These are phyloP conservation scores for Kingdonia uniflora DNA, from an alignment of 164 flowering plant species.

Conservation along the genomic window DNA sequence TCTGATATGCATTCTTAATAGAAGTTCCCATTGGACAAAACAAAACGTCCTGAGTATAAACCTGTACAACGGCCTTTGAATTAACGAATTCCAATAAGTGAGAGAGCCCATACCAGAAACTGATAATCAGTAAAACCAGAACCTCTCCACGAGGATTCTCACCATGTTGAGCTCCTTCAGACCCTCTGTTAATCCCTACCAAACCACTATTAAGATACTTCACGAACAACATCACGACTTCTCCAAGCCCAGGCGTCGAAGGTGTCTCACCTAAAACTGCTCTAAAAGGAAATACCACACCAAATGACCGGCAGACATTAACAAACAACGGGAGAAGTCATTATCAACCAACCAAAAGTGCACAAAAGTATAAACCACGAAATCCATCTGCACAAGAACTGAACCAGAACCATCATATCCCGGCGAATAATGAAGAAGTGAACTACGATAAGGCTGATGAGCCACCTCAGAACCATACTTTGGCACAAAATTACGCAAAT, in stretches of 20 bases:
- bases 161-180: conserved; percentile 21
- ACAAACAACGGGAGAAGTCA: conserved; percentile 72
- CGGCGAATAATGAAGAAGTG: conserved; percentile 45
- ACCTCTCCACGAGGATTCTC: conserved; percentile 25
- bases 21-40: conserved; percentile 60
- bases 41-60: conserved; percentile 69
- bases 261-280: conserved; percentile 50
- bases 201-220: conserved; percentile 51
- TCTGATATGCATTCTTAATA: conserved; percentile 56
- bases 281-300: conserved; percentile 35
- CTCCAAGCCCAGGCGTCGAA: conserved; percentile 64
- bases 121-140: conserved; percentile 20
- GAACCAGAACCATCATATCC: conserved; percentile 27
- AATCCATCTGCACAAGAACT: conserved; percentile 34
- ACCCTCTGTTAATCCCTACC: conserved; percentile 11
- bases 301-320: conserved; percentile 35
- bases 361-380: conserved; percentile 42
- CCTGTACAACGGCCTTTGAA: conserved; percentile 78
- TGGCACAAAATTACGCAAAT: conserved; percentile 60
- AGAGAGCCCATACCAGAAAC: conserved; percentile 11
- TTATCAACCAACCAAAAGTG: conserved; percentile 80
- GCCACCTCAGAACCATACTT: conserved; percentile 22
- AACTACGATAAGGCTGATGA: conserved; percentile 56
- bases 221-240: conserved; percentile 52
- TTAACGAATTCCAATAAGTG: conserved; percentile 49